Evolutionary conservation across 1,139 yeast genomes (phyloP), one percentile per base, ranked within the genome.

Genomic region (Taphrina betulina): DNA sequence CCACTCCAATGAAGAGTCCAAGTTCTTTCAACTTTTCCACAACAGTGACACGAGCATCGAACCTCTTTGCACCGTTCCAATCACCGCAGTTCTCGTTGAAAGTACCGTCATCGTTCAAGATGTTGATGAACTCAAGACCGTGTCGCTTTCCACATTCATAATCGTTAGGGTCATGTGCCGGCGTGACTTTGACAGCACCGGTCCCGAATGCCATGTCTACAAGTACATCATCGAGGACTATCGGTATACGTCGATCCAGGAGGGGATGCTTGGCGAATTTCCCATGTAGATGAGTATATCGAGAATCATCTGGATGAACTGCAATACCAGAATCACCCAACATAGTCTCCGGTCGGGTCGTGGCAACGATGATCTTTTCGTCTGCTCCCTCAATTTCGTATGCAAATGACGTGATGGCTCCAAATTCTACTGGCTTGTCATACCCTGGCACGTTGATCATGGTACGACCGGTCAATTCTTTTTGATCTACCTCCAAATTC

Each of bases 201-300:
- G 98, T 92, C 78, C 98, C 98, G 65, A 92, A 92, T 72, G 87
- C 95, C 97, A 92, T 92, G 71, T 92, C 98, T 62, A 92, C 98
- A 37, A 97, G 94, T 72, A 88, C 95, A 36, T 83, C 70, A 70
- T 92, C 98, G 57, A 90, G 80, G 61, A 92, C 76, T 68, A 92
- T 88, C 63, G 98, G 98, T 58, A 92, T 73, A 68, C 80, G 78
- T 70, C 90, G 84, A 68, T 85, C 87, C 65, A 88, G 74, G 73
- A 92, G 86, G 61, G 98, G 98, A 73, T 92, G 98, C 64, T 80
- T 71, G 59, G 86, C 95, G 69, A 75, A 87, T 71, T 90, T 89
- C 62, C 98, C 98, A 69, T 92, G 98, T 67, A 92, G 78, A 70
- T 92, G 98, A 64, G 75, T 85, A 77, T 92, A 92, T 71, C 98